Percentiles rank a stretch among this genome's conserved stretches.
Evolutionary conservation across 2,329 filamentous ascomycete species (phyloP).

Genomic region (Simplicillium sp.): DNA sequence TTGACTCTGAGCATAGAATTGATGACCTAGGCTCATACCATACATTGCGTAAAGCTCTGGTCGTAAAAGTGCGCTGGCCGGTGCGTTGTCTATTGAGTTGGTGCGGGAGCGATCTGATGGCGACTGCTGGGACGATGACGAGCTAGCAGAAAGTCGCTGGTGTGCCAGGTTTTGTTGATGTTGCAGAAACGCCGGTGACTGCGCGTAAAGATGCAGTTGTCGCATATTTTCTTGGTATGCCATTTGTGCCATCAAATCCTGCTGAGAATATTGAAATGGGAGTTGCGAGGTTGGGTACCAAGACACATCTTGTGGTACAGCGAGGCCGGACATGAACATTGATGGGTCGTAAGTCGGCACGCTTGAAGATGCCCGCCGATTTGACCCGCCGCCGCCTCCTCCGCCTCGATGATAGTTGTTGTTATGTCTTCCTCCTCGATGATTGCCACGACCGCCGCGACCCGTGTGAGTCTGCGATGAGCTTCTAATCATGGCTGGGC

Average conservation of each 20-base stretch:
- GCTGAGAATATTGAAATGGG: slow-evolving; percentile 30
- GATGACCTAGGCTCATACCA: slow-evolving; percentile 27
- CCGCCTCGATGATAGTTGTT: slow-evolving; percentile 27
- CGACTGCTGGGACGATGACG: slow-evolving; percentile 18
- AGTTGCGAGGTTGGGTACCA: slow-evolving; percentile 37
- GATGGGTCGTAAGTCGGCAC: slow-evolving; percentile 39
- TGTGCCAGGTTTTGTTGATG: slow-evolving; percentile 21
- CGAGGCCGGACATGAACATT: slow-evolving; percentile 33
- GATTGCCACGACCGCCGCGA: slow-evolving; percentile 38
- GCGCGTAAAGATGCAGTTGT: slow-evolving; percentile 24
- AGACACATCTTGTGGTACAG: slow-evolving; percentile 35
- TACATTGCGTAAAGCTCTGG: slow-evolving; percentile 48
- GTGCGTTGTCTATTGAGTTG: slow-evolving; percentile 54
- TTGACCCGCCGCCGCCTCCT: slow-evolving; percentile 26
- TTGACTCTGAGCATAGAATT: slow-evolving; percentile 36
- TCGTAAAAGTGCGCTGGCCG: slow-evolving; percentile 46
- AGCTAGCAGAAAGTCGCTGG: slow-evolving; percentile 15
- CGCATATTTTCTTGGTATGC: slow-evolving; percentile 28
- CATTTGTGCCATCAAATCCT: slow-evolving; percentile 31
- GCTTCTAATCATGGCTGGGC: slow-evolving; percentile 49
- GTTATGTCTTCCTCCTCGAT: slow-evolving; percentile 38
- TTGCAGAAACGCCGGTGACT: slow-evolving; percentile 22
- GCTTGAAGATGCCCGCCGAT: slow-evolving; percentile 42
- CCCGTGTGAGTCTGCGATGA: slow-evolving; percentile 48
- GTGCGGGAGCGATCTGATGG: slow-evolving; percentile 43